Percentiles rank a stretch among this genome's conserved stretches.
Conservation (phyloP, 2,329 filamentous ascomycete species). For the Arthrobotrys sinensis region DNA sequence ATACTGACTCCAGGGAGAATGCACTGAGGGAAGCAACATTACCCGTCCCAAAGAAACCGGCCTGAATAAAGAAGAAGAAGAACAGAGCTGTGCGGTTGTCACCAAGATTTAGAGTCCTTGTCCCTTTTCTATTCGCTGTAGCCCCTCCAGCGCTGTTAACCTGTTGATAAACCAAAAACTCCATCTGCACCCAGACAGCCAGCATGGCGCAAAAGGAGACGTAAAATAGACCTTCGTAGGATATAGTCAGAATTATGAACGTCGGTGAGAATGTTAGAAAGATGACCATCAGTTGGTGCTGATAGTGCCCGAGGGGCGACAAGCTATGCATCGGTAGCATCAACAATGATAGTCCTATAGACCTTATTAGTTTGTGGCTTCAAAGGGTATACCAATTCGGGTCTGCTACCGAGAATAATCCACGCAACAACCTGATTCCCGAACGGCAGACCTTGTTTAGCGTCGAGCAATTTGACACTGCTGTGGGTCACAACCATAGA, state of each 20-base stretch:
- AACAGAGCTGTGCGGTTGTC: conserved; percentile 92
- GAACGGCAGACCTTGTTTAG: conserved; percentile 84
- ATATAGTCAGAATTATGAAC: conserved; percentile 96
- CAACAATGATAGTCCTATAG: conserved; percentile 78
- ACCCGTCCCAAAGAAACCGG: conserved; percentile 95
- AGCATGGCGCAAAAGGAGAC: conserved; percentile 87
- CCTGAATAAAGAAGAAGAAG: conserved; percentile 94
- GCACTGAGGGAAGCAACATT: conserved; percentile 95
- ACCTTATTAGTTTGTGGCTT: conserved; percentile 56
- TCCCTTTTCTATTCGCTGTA: conserved; percentile 3
- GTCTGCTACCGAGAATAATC: conserved; percentile 78
- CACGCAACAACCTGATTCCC: conserved; percentile 92
- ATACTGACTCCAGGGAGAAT: conserved; percentile 92
- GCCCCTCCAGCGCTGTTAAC: neutral
- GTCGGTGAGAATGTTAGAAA: conserved; percentile 94
- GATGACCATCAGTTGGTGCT: conserved; percentile 88
- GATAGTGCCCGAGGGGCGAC: conserved; percentile 86
- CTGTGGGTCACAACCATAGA: conserved; percentile 89
- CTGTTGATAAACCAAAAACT: conserved; percentile 79
- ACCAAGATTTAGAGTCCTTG: conserved; percentile 77
- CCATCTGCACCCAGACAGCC: conserved; percentile 90
- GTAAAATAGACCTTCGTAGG: conserved; percentile 97
- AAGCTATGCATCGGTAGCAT: conserved; percentile 86
- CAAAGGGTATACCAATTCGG: neutral
- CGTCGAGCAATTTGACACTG: conserved; percentile 86